Evolutionary conservation across 2,329 filamentous ascomycete genomes (phyloP).

Genomic region (Colletotrichum australisinense): DNA sequence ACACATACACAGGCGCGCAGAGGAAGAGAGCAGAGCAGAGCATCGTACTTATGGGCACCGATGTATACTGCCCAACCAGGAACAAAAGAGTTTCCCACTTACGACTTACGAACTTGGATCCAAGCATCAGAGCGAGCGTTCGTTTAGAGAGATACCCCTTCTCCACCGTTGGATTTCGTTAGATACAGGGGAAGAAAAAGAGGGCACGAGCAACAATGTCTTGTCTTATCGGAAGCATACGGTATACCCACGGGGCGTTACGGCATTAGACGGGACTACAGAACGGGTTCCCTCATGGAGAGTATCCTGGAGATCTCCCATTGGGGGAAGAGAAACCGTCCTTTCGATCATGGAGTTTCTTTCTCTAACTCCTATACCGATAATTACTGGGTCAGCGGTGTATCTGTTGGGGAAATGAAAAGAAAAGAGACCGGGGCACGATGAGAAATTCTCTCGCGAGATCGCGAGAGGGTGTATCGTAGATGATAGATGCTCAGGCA

Average conservation of each 20-base stretch:
- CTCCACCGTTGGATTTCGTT: not conserved
- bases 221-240: not conserved
- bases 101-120: not conserved
- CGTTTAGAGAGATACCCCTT: not conserved
- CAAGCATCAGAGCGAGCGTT: not conserved
- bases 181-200: not conserved
- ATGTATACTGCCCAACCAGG: too few relatives aligned
- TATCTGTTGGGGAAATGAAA: not conserved
- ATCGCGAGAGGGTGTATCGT: not conserved
- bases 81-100: too few relatives aligned
- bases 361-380: not conserved
- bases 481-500: not conserved
- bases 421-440: not conserved
- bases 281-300: not conserved
- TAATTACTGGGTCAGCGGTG: not conserved
- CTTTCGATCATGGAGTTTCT: not conserved
- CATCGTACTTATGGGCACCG: too few relatives aligned
- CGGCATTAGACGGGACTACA: not conserved
- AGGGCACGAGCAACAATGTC: not conserved
- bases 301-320: not conserved
- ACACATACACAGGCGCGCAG: too few relatives aligned
- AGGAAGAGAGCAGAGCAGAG: too few relatives aligned
- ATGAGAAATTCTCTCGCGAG: not conserved
- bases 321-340: not conserved
- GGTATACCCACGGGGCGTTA: not conserved